Percentiles rank a stretch among this genome's conserved stretches.
phyloP scores from a whole-genome alignment of 257 asterid species.

The Solanum lignicaule region DNA sequence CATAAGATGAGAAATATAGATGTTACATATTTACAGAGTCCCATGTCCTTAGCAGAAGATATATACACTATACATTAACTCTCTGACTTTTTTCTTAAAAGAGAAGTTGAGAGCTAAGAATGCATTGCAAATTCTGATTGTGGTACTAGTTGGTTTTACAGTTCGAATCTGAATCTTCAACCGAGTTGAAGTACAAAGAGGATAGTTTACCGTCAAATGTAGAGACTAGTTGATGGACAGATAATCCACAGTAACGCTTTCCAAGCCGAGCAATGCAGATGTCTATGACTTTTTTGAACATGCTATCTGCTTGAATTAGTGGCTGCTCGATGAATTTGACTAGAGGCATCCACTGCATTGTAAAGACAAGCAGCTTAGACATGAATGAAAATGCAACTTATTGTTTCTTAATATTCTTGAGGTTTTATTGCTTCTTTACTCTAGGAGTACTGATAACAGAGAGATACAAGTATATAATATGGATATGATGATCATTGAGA shows the following conservation, averaged over 20 bases:
- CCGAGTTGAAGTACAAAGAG: constrained; percentile 63
- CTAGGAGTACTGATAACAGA: constrained; percentile 20
- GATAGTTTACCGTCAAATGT: constrained; percentile 60
- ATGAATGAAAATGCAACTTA: not conserved
- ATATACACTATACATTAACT: not conserved
- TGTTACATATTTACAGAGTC: not conserved
- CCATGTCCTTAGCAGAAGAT: not conserved
- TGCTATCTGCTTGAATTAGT: constrained; percentile 55
- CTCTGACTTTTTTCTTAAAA: not conserved
- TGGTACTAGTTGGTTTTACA: constrained; percentile 31
- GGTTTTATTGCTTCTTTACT: not conserved
- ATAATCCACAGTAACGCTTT: constrained; percentile 60
- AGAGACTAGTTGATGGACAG: constrained; percentile 63
- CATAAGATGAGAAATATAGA: not conserved
- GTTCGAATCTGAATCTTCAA: constrained; percentile 27
- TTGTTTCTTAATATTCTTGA: not conserved
- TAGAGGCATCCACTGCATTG: constrained; percentile 70
- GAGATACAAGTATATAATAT: not conserved
- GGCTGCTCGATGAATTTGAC: constrained; percentile 63
- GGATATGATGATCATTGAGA: not conserved
- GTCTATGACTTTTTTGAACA: constrained; percentile 67
- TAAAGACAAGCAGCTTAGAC: not conserved
- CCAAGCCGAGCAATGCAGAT: constrained; percentile 63
- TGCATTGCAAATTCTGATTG: not conserved
- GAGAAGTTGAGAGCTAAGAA: not conserved